Percentiles rank a stretch among this genome's conserved stretches.
phyloP scores from a whole-genome alignment of 2,329 filamentous ascomycete genomes.

The Aspergillus sergii region DNA sequence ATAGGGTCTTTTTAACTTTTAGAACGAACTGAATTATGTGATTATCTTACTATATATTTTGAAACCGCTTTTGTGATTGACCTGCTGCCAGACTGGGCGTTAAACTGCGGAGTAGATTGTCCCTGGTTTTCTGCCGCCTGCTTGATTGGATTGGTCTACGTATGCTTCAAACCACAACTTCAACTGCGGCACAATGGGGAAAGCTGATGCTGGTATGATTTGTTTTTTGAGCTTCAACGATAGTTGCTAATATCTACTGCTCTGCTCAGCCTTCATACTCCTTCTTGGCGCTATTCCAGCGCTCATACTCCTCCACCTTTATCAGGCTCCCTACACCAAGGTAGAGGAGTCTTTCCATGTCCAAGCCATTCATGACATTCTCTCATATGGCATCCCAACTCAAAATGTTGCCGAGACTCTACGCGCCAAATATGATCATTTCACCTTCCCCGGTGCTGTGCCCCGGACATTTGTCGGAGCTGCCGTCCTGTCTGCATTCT shows the following conservation, averaged over 20 bases:
- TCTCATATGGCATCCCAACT: constrained; percentile 75
- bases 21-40: not conserved
- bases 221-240: no score
- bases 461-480: constrained; percentile 88
- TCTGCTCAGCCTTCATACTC: constrained; percentile 21
- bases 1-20: not conserved
- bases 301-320: constrained; percentile 68
- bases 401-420: constrained; percentile 58
- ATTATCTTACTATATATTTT: not conserved
- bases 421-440: constrained; percentile 77
- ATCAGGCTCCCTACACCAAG: constrained; percentile 85
- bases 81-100: no score
- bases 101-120: not conserved
- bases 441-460: constrained; percentile 86
- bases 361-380: constrained; percentile 87
- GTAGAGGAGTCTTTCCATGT: constrained; percentile 99
- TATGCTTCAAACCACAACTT: not conserved
- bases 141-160: not conserved
- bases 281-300: constrained; percentile 60
- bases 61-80: not conserved
- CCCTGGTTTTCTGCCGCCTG: not conserved
- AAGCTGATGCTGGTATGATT: constrained; percentile 28
- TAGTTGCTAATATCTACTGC: not conserved
- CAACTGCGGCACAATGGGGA: constrained; percentile 21
- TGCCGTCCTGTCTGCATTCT: constrained; percentile 71